These are phyloP conservation scores for Amanita exitialis DNA, from an alignment of 768 basidiomycete species.

Conservation along the genomic window DNA sequence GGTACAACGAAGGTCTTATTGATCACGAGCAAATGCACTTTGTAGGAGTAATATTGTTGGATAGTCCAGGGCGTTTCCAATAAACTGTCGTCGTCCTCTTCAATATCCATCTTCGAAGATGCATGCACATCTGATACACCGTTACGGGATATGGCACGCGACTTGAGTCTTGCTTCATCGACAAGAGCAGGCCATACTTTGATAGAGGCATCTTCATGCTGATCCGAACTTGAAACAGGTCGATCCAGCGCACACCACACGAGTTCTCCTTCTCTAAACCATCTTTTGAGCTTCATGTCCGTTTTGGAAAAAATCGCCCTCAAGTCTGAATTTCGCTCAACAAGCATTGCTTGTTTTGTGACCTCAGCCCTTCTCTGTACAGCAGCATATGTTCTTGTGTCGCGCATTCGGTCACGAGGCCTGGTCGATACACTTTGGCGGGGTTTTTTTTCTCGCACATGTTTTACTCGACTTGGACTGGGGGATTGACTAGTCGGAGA, in stretches of 20 bases:
- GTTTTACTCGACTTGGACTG: background rate
- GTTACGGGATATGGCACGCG: constrained; percentile 25
- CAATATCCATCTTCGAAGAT: constrained; percentile 6
- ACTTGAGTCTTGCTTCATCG: constrained; percentile 42
- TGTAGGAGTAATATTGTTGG: constrained; percentile 52
- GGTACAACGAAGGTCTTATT: constrained; percentile 34
- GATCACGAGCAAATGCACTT: constrained; percentile 56
- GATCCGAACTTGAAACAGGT: constrained; percentile 33
- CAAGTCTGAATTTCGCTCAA: constrained; percentile 57
- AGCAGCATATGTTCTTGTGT: constrained; percentile 5
- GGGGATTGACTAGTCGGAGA: constrained; percentile 6
- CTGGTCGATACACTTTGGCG: constrained; percentile 9
- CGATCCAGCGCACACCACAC: constrained; percentile 56
- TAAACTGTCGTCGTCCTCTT: constrained; percentile 13
- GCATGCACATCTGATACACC: constrained; percentile 2
- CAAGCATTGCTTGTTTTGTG: constrained; percentile 37
- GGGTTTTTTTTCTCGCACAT: constrained; percentile 12
- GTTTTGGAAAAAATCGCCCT: constrained; percentile 41
- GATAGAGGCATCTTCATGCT: constrained; percentile 32
- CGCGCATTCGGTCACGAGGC: constrained; percentile 3
- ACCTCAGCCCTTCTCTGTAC: constrained; percentile 20
- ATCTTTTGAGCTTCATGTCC: constrained; percentile 37
- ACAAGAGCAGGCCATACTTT: constrained; percentile 69
- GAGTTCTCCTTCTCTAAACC: constrained; percentile 61
- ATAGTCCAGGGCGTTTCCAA: constrained; percentile 41